A percentile compares a stretch with the other conserved stretches of the same genome.
Evolutionary conservation across 2,329 filamentous ascomycete genomes (phyloP).

Genomic region (Gyromitra esculenta): DNA sequence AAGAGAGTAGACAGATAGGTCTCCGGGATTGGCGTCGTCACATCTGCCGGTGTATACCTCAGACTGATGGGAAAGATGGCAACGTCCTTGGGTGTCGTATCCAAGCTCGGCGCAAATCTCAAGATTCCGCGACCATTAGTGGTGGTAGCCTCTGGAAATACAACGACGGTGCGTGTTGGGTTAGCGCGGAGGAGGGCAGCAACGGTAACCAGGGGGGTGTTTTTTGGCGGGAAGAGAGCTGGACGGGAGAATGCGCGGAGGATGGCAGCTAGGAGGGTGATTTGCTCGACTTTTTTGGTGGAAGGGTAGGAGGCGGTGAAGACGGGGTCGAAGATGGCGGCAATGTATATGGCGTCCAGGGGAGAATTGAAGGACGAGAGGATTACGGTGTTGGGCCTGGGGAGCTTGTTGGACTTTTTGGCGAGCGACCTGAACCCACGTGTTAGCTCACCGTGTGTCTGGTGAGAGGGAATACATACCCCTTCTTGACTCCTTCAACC

Average conservation of each 20-base stretch:
- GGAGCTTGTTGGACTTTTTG: slow-evolving; percentile 79
- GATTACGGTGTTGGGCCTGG: slow-evolving; percentile 81
- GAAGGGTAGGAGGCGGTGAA: slow-evolving; percentile 87
- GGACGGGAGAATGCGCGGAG: slow-evolving; percentile 75
- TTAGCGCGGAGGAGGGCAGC: slow-evolving; percentile 64
- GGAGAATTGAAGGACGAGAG: slow-evolving; percentile 92
- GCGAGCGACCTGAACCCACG: slow-evolving; percentile 69
- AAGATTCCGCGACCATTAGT: slow-evolving; percentile 93
- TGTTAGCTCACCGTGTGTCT: slow-evolving; percentile 30
- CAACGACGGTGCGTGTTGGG: slow-evolving; percentile 78
- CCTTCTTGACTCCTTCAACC: slow-evolving; percentile 93
- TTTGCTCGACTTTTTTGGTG: slow-evolving; percentile 75
- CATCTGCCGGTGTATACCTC: slow-evolving; percentile 85
- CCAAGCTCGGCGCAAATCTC: slow-evolving; percentile 79
- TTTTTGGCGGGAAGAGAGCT: slow-evolving; percentile 63
- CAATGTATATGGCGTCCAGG: slow-evolving; percentile 90
- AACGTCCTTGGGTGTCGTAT: slow-evolving; percentile 72
- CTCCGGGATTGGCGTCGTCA: slow-evolving; percentile 88
- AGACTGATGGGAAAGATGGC: slow-evolving; percentile 91
- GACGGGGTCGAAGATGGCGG: slow-evolving; percentile 93
- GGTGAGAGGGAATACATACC: slow-evolving; percentile 64
- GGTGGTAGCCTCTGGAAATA: slow-evolving; percentile 94
- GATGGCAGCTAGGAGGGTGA: slow-evolving; percentile 80
- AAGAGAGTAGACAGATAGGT: slow-evolving; percentile 78
- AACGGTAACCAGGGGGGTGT: slow-evolving; percentile 69